phyloP scores from a whole-genome alignment of 768 basidiomycete species.

The Galerina sulciceps region DNA sequence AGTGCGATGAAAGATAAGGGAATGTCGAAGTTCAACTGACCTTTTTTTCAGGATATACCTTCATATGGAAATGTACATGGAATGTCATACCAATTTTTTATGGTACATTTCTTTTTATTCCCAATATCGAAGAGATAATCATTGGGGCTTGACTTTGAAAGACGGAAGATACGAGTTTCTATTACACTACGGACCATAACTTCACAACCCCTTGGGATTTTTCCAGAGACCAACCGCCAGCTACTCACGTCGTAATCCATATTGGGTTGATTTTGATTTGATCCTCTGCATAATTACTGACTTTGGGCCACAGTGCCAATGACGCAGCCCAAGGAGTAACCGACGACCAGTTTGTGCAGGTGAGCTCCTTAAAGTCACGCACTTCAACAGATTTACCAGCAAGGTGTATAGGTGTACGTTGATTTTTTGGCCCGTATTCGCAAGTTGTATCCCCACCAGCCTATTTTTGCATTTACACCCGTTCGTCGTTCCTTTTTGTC shows the following conservation, averaged over 20 bases:
- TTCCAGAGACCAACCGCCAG: conserved; percentile 42
- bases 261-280: conserved; percentile 42
- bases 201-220: conserved; percentile 66
- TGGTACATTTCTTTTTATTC: conserved; percentile 26
- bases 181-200: conserved; percentile 58
- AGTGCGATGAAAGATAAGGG: background rate
- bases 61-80: conserved; percentile 58
- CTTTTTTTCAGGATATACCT: conserved; percentile 43
- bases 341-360: conserved; percentile 42
- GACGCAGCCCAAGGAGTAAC: conserved; percentile 57
- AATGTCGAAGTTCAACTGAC: background rate
- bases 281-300: background rate
- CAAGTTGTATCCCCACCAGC: conserved; percentile 46
- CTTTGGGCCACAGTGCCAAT: conserved; percentile 44
- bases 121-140: background rate
- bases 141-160: conserved; percentile 15
- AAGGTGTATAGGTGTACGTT: conserved; percentile 43
- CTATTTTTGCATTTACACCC: conserved; percentile 57
- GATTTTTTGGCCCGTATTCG: conserved; percentile 49
- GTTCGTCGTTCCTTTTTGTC: conserved; percentile 11
- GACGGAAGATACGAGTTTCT: conserved; percentile 62
- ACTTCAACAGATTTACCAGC: background rate
- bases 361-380: conserved; percentile 12
- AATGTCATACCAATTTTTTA: conserved; percentile 55
- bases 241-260: conserved; percentile 58